Base-by-base conservation (phyloP, 192 early-diverging fungal genomes). In the Coemansia sp. region DNA sequence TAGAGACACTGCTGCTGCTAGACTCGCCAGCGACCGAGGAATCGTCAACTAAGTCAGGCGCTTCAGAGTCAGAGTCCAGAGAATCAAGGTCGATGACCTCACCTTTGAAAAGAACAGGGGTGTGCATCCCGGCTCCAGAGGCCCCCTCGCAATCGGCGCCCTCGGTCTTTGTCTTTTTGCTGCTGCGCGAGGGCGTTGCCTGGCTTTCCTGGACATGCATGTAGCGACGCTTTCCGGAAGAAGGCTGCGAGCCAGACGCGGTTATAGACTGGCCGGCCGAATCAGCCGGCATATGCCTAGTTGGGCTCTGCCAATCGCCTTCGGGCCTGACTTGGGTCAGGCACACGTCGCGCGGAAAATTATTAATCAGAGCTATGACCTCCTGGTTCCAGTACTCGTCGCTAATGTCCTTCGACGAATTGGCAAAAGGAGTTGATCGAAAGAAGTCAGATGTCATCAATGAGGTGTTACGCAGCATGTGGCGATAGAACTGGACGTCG, bases 401-500 rank as follows among this genome's bases (percentile, higher is more conserved):
- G 39, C 39, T 18, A 16, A 42, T 42, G 14, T 42, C 25, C 16
- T 19, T 55, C 53, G 53, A 30, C 11, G 25, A 58, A 23, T 45
- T 45, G 5, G 42, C 36, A 58, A 47, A 55, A n/a, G 28, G 11
- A 6, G 27, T 53, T 4, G 63, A 65, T 19, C 25, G 63, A 45
- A 78, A 72, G 6, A 69, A 32, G 0, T 64, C 65, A 1, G 66
- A 61, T 13, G 66, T 65, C 29, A 69, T 19, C 9, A 74, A 6
- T 14, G 62, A 28, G 27, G 32, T 70, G 9, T 51, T 45, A 22
- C 52, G 64, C 9, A 79, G 53, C 76, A 79, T 79, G 29, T 62
- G 70, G 25, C 65, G 64, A 36, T 74, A 79, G 53, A 79, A 79
- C 13, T 61, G 59, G 1, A 61, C 32, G 11, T 79, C 64, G 36